A percentile compares a stretch with the other conserved stretches of the same genome.
Conservation (phyloP, 2,329 filamentous ascomycete species). For the Aspergillus novofumigatus region DNA sequence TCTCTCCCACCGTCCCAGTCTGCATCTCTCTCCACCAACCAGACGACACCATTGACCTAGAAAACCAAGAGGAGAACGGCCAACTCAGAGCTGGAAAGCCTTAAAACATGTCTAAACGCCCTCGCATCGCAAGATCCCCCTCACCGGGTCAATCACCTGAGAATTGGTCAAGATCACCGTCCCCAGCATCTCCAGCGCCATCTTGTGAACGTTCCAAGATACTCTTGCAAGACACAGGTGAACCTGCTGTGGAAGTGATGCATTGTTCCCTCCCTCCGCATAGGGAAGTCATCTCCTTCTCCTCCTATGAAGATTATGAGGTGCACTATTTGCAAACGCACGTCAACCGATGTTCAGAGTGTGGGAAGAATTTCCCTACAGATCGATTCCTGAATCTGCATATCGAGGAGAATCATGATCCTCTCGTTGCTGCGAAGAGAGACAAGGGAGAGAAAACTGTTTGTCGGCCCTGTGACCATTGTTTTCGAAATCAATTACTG, state of each 20-base stretch:
- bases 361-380: constrained; percentile 82
- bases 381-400: constrained; percentile 75
- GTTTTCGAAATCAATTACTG: not conserved
- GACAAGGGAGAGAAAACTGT: constrained; percentile 85
- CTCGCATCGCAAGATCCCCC: constrained; percentile 47
- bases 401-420: constrained; percentile 87
- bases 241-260: constrained; percentile 53
- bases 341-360: constrained; percentile 79
- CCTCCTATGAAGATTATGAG: constrained; percentile 76
- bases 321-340: constrained; percentile 78
- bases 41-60: not conserved
- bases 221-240: constrained; percentile 52
- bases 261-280: constrained; percentile 80
- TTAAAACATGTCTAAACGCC: constrained; percentile 56
- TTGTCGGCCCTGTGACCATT: constrained; percentile 30
- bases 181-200: constrained; percentile 21
- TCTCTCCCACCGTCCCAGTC: not conserved
- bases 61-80: not conserved
- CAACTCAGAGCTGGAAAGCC: constrained; percentile 3
- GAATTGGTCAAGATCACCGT: constrained; percentile 22
- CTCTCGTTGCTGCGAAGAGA: constrained; percentile 65
- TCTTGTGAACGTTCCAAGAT: constrained; percentile 48
- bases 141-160: constrained; percentile 30
- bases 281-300: constrained; percentile 64
- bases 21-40: not conserved